Evolutionary conservation across 208 protist genomes (phyloP).

Genomic region (Entamoeba dispar): DNA sequence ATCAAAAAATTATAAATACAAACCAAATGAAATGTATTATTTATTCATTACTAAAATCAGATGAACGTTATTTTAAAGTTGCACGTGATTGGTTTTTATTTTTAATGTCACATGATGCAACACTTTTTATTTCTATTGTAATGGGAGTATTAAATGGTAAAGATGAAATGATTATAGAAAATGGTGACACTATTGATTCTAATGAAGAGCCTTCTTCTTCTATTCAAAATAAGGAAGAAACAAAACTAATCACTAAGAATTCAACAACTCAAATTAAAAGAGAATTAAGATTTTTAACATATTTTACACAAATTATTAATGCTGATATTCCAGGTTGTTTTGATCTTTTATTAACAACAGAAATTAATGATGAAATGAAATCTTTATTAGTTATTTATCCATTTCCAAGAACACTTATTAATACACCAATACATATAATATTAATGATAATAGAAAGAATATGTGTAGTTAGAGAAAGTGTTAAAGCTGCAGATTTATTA

Average conservation of each 20-base stretch:
- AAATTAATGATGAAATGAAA: neutral
- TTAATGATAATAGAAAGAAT: neutral
- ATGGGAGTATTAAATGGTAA: neutral
- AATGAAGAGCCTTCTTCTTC: neutral
- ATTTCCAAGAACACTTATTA: neutral
- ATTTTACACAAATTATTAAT: neutral
- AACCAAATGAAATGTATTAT: neutral
- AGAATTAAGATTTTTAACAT: neutral
- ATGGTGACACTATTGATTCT: no score
- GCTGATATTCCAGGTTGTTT: neutral
- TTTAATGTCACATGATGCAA: neutral
- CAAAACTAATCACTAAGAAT: neutral
- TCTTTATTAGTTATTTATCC: neutral
- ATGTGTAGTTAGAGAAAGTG: neutral
- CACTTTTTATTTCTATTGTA: neutral
- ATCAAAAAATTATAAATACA: neutral
- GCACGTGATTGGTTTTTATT: neutral
- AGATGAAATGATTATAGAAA: neutral
- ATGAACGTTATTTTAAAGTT: neutral
- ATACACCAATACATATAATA: neutral
- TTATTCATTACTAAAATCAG: neutral
- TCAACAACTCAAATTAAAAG: neutral
- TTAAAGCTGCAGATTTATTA: neutral
- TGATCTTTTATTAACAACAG: neutral
- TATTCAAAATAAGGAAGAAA: neutral